Base-by-base conservation (phyloP, 805 yeast genomes). In the Cyberlindnera lachancei region DNA sequence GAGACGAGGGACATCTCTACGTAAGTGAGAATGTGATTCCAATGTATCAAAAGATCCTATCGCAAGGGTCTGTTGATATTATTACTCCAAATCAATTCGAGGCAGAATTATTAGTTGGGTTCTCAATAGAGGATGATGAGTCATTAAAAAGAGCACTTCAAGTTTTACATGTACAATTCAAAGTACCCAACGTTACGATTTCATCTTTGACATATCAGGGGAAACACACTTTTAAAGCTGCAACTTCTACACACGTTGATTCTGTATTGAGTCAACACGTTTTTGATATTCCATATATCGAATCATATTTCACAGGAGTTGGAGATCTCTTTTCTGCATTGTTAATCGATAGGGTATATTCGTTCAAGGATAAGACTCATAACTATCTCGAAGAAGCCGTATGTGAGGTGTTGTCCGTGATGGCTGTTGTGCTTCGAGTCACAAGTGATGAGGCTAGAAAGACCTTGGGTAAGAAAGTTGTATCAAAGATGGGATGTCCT, bases 51-150 rank as follows among this genome's bases (percentile, higher is more conserved):
- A 42, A 56, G 4, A 59, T 76, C 11, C 49, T 79, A 18, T 42
- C 53, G 14, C 44, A 46, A 25, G 73, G 66, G 6, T 47, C 41
- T 2, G 81, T 87, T 7, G 85, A 82, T 44, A 60, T 85, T 7
- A 73, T 84, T 12, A 88, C 96, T 0, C 97, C 97, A 3, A 88
- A 88, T 54, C 94, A 84, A 53, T 90, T 81, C 55, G 97, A 88
- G 53, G 67, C 81, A 13, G 96, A 87, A 56, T 53, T 85, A 18
- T 56, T 90, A 26, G 65, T 75, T 10, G 83, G 69, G 7, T 49
- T 58, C 33, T 63, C 63, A 32, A 68, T 84, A 15, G 48, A 47
- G 3, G 53, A 63, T 17, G 35, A 48, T 17, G 58, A 50, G 1
- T 48, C 58, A 8, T 61, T 83, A 27, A 50, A 52, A 21, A 24